Conservation (phyloP, 2,329 filamentous ascomycete species). For the Didymella sp. region DNA sequence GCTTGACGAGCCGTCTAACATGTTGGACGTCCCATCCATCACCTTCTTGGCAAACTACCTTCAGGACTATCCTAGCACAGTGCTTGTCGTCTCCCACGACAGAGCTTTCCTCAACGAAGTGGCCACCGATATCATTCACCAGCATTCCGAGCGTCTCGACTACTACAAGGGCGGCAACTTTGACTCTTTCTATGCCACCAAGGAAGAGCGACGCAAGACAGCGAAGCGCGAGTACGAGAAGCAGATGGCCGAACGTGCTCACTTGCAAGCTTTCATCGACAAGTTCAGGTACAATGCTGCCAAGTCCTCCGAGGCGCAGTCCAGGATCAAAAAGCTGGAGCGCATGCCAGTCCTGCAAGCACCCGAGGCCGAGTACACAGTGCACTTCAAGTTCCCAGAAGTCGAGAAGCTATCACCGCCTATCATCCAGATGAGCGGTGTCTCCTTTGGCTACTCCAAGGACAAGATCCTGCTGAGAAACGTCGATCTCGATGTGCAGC, state of each 20-base stretch:
- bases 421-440: conserved; percentile 95
- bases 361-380: conserved; percentile 92
- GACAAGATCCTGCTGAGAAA: conserved; percentile 82
- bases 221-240: conserved; percentile 98
- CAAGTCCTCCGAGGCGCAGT: conserved; percentile 97
- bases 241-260: conserved; percentile 91
- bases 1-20: conserved; percentile 99
- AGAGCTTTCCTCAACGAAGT: conserved; percentile 98
- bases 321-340: conserved; percentile 98
- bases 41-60: conserved; percentile 97
- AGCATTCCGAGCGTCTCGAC: conserved; percentile 94
- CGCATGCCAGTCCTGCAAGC: conserved; percentile 91
- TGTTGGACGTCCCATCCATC: conserved; percentile 99
- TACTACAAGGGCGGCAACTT: conserved; percentile 99
- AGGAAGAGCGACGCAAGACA: conserved; percentile 95
- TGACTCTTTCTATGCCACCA: conserved; percentile 77
- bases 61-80: conserved; percentile 89
- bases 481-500: conserved; percentile 94
- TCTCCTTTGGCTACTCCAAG: conserved; percentile 84
- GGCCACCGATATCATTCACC: conserved; percentile 98
- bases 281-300: conserved; percentile 99
- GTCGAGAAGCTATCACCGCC: conserved; percentile 97
- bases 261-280: conserved; percentile 97
- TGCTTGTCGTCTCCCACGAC: conserved; percentile 98
- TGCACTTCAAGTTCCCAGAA: conserved; percentile 96